These are phyloP conservation scores for Salix arbutifolia DNA, from an alignment of 345 rosid species.

Conservation along the genomic window DNA sequence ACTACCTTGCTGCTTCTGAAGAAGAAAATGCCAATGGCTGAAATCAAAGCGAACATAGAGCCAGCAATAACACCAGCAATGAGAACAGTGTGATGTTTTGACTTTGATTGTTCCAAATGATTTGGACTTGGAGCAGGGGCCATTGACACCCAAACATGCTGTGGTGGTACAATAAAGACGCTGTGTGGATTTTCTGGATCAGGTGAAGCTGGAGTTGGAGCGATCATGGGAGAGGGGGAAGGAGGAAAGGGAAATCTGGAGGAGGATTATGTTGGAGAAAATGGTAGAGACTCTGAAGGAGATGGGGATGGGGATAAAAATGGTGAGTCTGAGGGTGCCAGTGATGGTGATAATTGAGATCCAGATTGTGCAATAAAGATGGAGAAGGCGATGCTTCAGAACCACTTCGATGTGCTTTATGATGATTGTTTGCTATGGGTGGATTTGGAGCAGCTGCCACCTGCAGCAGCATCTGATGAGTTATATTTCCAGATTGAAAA, in stretches of 20 bases:
- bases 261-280: constrained; percentile 31
- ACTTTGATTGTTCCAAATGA: constrained; percentile 17
- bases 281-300: constrained; percentile 25
- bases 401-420: not conserved
- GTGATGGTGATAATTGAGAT: constrained; percentile 18
- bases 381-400: constrained; percentile 18
- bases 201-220: constrained; percentile 24
- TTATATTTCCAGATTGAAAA: constrained; percentile 19
- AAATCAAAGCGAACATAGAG: constrained; percentile 30
- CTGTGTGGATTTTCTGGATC: constrained; percentile 6
- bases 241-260: constrained; percentile 25
- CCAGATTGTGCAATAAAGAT: constrained; percentile 11
- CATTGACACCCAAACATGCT: constrained; percentile 1
- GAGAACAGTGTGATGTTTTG: constrained; percentile 25
- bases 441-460: constrained; percentile 13
- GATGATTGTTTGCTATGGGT: constrained; percentile 1
- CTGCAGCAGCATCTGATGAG: constrained; percentile 42
- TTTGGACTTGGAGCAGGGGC: constrained; percentile 36
- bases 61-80: constrained; percentile 48
- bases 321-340: constrained; percentile 26
- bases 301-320: constrained; percentile 27
- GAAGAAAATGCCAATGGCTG: constrained; percentile 37
- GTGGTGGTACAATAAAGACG: constrained; percentile 22
- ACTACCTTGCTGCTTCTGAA: constrained; percentile 57
- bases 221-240: constrained; percentile 32